Evolutionary conservation across 2,329 filamentous ascomycete genomes (phyloP).

Genomic region (Simplicillium aogashimaense): DNA sequence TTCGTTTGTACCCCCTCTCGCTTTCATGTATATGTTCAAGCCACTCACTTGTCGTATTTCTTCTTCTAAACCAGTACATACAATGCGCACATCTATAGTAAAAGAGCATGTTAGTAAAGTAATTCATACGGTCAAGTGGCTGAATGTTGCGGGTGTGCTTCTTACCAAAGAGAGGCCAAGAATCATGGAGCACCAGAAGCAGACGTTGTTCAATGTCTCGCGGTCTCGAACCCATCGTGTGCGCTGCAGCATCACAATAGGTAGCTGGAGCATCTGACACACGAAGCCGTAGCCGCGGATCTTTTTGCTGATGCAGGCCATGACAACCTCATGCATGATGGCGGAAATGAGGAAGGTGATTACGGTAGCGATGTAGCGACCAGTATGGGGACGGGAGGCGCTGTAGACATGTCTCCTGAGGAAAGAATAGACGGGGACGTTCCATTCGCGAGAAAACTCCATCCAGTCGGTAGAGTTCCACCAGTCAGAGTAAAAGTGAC

Average conservation of each 20-base stretch:
- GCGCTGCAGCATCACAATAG: slow-evolving; percentile 85
- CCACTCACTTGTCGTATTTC: no score
- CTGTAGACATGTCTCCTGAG: slow-evolving; percentile 90
- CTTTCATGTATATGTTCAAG: no score
- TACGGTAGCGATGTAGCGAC: slow-evolving; percentile 66
- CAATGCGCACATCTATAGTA: slow-evolving; percentile 37
- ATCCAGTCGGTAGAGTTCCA: slow-evolving; percentile 82
- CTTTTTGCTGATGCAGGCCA: slow-evolving; percentile 98
- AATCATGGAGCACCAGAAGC: slow-evolving; percentile 91
- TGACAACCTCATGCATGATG: slow-evolving; percentile 85
- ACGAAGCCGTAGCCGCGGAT: slow-evolving; percentile 87
- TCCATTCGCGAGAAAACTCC: slow-evolving; percentile 94
- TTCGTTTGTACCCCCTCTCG: no score
- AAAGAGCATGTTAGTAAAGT: not conserved
- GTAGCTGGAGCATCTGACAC: slow-evolving; percentile 93
- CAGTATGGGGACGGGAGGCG: slow-evolving; percentile 67
- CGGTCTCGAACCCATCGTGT: slow-evolving; percentile 65
- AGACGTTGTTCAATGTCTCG: slow-evolving; percentile 75
- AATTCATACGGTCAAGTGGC: not conserved
- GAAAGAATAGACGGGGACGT: slow-evolving; percentile 94
- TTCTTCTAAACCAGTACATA: slow-evolving; percentile 36
- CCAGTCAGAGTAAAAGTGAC: slow-evolving; percentile 81
- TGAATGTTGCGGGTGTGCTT: slow-evolving; percentile 7
- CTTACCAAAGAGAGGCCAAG: slow-evolving; percentile 70
- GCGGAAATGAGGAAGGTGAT: slow-evolving; percentile 90